Evolutionary conservation across 2,329 filamentous ascomycete genomes (phyloP).

Genomic region (Pseudogymnoascus sp.): DNA sequence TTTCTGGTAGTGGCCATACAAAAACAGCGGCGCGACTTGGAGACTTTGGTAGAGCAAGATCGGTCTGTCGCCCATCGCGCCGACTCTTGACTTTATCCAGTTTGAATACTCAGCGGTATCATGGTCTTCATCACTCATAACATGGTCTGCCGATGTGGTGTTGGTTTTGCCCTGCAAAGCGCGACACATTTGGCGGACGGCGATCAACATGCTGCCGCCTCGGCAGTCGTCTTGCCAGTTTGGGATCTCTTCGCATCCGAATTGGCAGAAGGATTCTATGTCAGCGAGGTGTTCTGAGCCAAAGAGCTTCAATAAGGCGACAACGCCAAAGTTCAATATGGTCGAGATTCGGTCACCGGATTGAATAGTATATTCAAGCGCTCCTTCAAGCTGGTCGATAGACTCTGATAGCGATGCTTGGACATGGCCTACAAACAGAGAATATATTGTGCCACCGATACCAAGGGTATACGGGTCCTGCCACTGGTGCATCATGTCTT

Average conservation of each 20-base stretch:
- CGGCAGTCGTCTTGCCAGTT: conserved; percentile 65
- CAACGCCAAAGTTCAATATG: conserved; percentile 63
- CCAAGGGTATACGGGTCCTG: conserved; percentile 60
- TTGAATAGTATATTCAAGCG: conserved; percentile 57
- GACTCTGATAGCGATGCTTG: conserved; percentile 53
- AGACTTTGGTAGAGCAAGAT: conserved; percentile 62
- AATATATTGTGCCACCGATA: conserved; percentile 61
- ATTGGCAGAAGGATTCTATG: conserved; percentile 62
- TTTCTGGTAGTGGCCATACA: conserved; percentile 56
- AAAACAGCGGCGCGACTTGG: conserved; percentile 54
- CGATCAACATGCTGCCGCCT: conserved; percentile 62
- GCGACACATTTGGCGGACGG: conserved; percentile 57
- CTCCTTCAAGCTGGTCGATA: conserved; percentile 54
- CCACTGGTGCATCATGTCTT: conserved; percentile 57
- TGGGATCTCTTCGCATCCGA: conserved; percentile 65
- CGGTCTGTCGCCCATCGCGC: conserved; percentile 50
- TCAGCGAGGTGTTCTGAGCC: conserved; percentile 62
- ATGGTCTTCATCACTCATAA: conserved; percentile 65
- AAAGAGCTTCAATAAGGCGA: conserved; percentile 61
- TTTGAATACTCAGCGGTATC: conserved; percentile 50
- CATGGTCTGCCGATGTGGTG: conserved; percentile 35
- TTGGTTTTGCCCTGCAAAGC: conserved; percentile 70
- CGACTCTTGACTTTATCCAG: conserved; percentile 46
- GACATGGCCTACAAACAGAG: conserved; percentile 64
- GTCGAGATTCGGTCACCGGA: conserved; percentile 66